Base-by-base conservation (phyloP, 2,329 filamentous ascomycete genomes). In the Diaporthe eres region DNA sequence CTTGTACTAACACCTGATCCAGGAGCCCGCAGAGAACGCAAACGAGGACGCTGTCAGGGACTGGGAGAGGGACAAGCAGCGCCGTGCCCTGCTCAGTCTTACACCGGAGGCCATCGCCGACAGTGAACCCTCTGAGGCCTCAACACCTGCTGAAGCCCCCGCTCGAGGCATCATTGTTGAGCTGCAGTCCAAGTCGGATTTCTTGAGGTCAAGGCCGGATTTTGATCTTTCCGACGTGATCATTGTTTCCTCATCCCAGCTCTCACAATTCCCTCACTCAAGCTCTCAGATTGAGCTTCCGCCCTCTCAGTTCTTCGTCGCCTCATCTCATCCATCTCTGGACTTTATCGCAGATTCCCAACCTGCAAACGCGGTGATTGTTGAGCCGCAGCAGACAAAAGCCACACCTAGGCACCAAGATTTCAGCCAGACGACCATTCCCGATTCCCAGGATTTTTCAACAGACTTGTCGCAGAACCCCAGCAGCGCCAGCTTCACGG, bases 381-480 rank as follows among this genome's bases (percentile, higher is more conserved):
- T 47, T 51, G 74, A 60, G 2, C 39, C 39, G 22, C 61, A 73
- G 57, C 28, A 44, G 12, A n/a, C 31, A 28, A 28, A 51, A 34
- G 22, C 10, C 60, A 42, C 28, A 78, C 81, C 37, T 75, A 44
- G 44, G 13, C 34, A 22, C 37, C 2, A 31, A 39, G 34, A 6
- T 10, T 31, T 82, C 51, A 86, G 83, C 74, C 81, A 83, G 72
- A 65, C 58, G 6, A 87, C 85, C 4, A 85, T 88, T 34, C 85
- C 85, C 0, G 86, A 88, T 75, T 88, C 87, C 0, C 85, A 88
- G 75, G 86, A 85, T 47, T 60, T 68, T 12, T 77, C 77, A 1
- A 75, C 60, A 8, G 76, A 51, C 31, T 47, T 75, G 19, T 75
- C 63, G n/a, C 63, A 75, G 34, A 25, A 49, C 37, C 49, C 25